Evolutionary conservation across 1,284 basidiomycete genomes (phyloP), one percentile per base, ranked within the genome.

Genomic region (Marasmius tenuissimus): DNA sequence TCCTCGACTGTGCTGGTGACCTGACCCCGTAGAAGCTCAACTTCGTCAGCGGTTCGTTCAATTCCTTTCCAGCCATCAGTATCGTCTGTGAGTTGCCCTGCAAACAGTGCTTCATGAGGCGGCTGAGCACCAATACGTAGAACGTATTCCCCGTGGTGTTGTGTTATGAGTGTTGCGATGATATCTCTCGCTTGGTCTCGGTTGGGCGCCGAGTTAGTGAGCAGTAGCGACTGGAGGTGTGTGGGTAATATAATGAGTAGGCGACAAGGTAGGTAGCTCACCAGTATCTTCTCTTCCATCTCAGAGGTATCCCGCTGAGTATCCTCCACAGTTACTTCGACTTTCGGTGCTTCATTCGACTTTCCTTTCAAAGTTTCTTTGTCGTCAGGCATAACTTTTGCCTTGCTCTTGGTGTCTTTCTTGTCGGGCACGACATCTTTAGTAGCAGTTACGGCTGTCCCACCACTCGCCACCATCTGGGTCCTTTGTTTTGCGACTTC

Each of bases 61-160:
- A 74, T 72, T 8, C 89, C 88, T n/a, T 73, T 73, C 85, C 86
- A 88, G 9, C 76, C 83, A 16, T 82, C 35, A 38, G n/a, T 20
- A 18, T 76, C 78, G 45, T 82, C 78, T 0, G 73, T 69, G 11
- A 78, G 66, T 51, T 87, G 83, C 16, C 81, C 81, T 11, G 79
- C 70, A 66, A 88, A 88, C 47, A 93, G 71, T 57, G 73, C 75
- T 33, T 78, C 68, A 48, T 79, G 81, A 8, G 85, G 77, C 42
- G 89, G 90, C 49, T 82, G 85, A 45, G 78, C 70, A 61, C 91
- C 91, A 73, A 92, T 80, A 67, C 87, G 83, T 64, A 92, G 76
- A 40, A 92, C 77, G 70, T 87, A 87, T 72, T 93, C 91, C 22
- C 91, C 91, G 60, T 81, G 79, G 61, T 81, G 77, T 59, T 80